Base-by-base conservation (phyloP, 768 basidiomycete species). In the Pisolithus tinctorius region DNA sequence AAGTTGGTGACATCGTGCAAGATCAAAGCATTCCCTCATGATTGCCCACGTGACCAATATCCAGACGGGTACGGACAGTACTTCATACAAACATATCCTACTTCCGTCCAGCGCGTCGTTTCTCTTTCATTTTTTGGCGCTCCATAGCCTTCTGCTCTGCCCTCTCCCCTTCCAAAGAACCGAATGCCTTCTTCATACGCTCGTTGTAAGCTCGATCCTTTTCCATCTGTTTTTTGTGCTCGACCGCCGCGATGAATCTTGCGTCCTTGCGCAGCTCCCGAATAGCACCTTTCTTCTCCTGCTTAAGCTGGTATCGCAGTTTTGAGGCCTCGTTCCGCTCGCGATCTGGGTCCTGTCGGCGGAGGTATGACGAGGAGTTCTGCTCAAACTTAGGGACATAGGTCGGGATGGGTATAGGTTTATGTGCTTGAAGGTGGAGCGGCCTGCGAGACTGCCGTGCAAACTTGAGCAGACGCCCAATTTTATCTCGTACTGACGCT, bases 251-350 rank as follows among this genome's bases (percentile, higher is more conserved):
- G 69, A 99, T 74, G 81, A 97, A 99, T 58, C 81, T 78, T 55
- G 92, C 85, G 64, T 99, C 96, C 74, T 97, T 97, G 54, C 96
- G 82, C 48, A 99, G 74, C 65, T 99, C 96, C 43, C 95, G 77
- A 55, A 99, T 93, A 4, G 96, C 96, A 41, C 96, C 94, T 75
- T 97, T 98, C 63, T 81, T 75, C 74, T 98, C 96, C 71, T 98
- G 86, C 72, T 94, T 94, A 74, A 93, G 86, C 64, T 93, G 82
- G 38, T 81, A 79, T 50, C 88, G 85, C 61, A 99, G 70, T 68
- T 97, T 98, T 51, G 84, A 71, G 0, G 83, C 81, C 57, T 88
- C 89, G 63, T 91, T 93, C 38, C 90, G 83, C 61, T 95, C 93
- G 54, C 82, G 83, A 67, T 99, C 93, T 8, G 95, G 94, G 67